phyloP scores from a whole-genome alignment of 768 basidiomycete species.

The Tulasnella sp. region DNA sequence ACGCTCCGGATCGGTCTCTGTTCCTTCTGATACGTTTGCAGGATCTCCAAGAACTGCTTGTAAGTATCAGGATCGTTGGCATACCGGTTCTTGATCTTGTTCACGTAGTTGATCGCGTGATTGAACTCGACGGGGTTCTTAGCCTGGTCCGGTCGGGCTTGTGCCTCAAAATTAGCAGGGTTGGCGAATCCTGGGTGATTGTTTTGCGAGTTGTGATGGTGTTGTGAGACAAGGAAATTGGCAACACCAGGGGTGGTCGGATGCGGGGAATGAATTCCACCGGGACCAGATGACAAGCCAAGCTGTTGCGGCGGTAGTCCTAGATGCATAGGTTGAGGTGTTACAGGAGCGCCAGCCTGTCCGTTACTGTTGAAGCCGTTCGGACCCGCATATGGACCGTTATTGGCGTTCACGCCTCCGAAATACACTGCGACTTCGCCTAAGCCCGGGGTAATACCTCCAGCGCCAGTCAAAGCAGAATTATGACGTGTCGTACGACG shows the following conservation, averaged over 20 bases:
- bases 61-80: conserved; percentile 83
- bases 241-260: conserved; percentile 14
- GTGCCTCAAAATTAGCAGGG: not conserved
- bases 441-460: not conserved
- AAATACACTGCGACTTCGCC: not conserved
- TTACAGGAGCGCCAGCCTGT: not conserved
- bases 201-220: not conserved
- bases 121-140: conserved; percentile 50
- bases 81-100: conserved; percentile 95
- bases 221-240: not conserved
- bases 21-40: conserved; percentile 82
- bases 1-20: conserved; percentile 46
- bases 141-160: not conserved
- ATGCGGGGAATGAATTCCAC: conserved; percentile 11
- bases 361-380: not conserved
- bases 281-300: not conserved
- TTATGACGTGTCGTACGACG: conserved; percentile 1
- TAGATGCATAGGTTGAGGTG: not conserved
- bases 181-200: not conserved
- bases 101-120: conserved; percentile 93
- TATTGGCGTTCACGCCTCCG: not conserved
- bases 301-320: conserved; percentile 2
- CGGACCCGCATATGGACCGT: not conserved
- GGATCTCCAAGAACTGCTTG: conserved; percentile 79
- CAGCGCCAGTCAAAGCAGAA: too few species aligned